phyloP scores from a whole-genome alignment of 495 filamentous ascomycete genomes.

The Hypoxylon cercidicola region DNA sequence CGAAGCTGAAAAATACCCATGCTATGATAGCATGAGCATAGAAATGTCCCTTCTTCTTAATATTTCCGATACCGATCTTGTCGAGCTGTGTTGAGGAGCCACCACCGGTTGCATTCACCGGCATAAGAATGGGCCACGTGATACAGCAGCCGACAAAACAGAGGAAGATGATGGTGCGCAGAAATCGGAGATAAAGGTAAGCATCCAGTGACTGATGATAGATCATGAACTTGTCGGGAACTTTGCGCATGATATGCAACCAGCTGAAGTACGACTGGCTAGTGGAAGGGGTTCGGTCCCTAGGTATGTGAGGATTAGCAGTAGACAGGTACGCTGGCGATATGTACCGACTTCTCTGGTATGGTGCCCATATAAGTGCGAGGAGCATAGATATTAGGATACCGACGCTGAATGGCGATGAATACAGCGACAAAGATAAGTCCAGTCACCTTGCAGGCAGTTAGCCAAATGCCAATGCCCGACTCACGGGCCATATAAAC shows the following conservation, averaged over 20 bases:
- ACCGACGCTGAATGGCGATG: conserved; percentile 37
- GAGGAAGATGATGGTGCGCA: conserved; percentile 74
- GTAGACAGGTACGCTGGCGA: neutral
- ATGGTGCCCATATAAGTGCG: conserved; percentile 44
- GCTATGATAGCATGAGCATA: conserved; percentile 71
- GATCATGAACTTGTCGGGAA: conserved; percentile 70
- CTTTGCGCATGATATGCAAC: conserved; percentile 69
- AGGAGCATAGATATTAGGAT: conserved; percentile 44
- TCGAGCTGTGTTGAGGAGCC: conserved; percentile 69
- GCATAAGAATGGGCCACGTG: conserved; percentile 81
- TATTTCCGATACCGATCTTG: conserved; percentile 73
- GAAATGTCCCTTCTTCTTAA: conserved; percentile 60
- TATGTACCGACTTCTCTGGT: conserved; percentile 42
- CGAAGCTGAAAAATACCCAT: conserved; percentile 75
- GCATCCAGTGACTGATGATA: conserved; percentile 76
- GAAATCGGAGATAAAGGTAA: conserved; percentile 84
- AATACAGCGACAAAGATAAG: conserved; percentile 43
- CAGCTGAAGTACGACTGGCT: conserved; percentile 60
- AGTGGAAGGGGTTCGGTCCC: conserved; percentile 41
- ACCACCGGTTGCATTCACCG: conserved; percentile 78
- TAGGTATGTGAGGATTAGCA: conserved; percentile 27
- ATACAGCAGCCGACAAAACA: conserved; percentile 77
- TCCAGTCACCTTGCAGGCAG: conserved; percentile 26
- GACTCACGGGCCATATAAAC: conserved; percentile 1
- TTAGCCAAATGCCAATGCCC: conserved; percentile 23